These are phyloP conservation scores for Corymbia calophylla DNA, from an alignment of 441 rosid species.

Conservation along the genomic window DNA sequence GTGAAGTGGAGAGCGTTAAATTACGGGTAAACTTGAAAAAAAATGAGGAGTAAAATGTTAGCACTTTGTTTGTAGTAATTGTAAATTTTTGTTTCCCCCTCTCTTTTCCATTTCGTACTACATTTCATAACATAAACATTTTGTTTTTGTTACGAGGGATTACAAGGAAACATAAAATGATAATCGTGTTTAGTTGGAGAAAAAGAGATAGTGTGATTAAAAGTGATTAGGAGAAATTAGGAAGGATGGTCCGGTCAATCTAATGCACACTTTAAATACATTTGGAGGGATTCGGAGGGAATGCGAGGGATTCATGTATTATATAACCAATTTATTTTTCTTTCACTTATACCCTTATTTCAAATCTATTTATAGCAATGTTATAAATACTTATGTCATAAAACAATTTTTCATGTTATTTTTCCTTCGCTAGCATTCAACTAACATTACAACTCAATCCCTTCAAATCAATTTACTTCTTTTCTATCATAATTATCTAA, in stretches of 20 bases:
- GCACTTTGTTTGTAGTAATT: neutral
- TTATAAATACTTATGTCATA: too few relatives aligned
- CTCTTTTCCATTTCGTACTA: neutral
- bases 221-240: neutral
- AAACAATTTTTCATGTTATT: neutral
- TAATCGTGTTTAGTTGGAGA: neutral
- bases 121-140: neutral
- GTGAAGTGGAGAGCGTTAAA: neutral
- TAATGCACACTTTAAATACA: neutral
- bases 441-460: neutral
- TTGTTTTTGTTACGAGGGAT: neutral
- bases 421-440: neutral
- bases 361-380: too few relatives aligned
- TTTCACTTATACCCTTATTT: neutral
- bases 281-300: neutral
- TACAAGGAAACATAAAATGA: neutral
- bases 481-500: too few relatives aligned
- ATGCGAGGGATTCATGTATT: neutral
- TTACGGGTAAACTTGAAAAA: neutral
- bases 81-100: neutral
- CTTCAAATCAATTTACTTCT: neutral
- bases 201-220: neutral
- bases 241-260: neutral
- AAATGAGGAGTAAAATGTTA: neutral
- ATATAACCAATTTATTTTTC: neutral